These are phyloP conservation scores for Curvularia lunata DNA, from an alignment of 2,329 filamentous ascomycete species.

Conservation along the genomic window DNA sequence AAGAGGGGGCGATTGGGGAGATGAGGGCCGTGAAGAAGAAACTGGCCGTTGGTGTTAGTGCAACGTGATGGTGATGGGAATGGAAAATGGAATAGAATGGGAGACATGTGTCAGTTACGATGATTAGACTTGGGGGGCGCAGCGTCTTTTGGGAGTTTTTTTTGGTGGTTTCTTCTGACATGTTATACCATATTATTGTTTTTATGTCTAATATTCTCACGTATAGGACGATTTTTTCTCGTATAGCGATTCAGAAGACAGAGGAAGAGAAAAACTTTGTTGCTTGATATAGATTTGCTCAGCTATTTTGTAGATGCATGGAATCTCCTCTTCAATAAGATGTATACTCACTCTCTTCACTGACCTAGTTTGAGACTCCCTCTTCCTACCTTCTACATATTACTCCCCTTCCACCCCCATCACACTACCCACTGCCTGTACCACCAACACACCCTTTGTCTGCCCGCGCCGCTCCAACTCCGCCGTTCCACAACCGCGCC, in stretches of 20 bases:
- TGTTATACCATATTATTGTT: background rate
- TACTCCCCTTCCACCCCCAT: too few relatives aligned
- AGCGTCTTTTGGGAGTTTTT: background rate
- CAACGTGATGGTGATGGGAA: background rate
- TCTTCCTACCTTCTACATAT: too few relatives aligned
- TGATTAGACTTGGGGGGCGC: background rate
- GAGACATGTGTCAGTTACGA: background rate
- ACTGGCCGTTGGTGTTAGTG: conserved; percentile 9
- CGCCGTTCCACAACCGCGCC: too few relatives aligned
- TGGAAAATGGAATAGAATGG: background rate
- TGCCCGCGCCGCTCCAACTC: too few relatives aligned
- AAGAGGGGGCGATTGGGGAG: conserved; percentile 60
- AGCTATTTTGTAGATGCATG: background rate
- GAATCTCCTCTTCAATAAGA: background rate
- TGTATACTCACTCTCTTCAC: too few relatives aligned
- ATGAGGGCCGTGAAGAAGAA: conserved; percentile 64
- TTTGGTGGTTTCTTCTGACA: background rate
- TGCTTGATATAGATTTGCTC: background rate
- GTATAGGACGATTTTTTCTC: background rate
- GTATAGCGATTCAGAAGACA: background rate
- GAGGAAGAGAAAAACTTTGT: background rate
- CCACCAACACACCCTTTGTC: too few relatives aligned
- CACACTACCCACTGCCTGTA: too few relatives aligned
- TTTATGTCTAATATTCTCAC: background rate
- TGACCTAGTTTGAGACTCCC: too few relatives aligned